These are phyloP conservation scores for Yarrowia sp. DNA, from an alignment of 805 yeast species.

Conservation along the genomic window DNA sequence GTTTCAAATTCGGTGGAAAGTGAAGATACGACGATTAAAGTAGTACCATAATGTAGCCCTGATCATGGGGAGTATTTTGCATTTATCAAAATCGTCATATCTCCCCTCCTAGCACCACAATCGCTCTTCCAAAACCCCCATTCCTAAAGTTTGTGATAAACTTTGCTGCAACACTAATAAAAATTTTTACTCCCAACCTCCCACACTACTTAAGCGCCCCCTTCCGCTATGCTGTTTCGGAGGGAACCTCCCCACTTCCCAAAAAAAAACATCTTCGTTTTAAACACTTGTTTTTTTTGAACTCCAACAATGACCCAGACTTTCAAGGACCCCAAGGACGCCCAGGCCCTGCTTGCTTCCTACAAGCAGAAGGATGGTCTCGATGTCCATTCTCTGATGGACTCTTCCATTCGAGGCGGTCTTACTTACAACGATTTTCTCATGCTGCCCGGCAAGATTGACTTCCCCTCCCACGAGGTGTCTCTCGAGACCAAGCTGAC, in stretches of 20 bases:
- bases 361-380: slow-evolving; percentile 81
- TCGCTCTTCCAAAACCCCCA: not conserved
- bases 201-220: not conserved
- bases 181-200: slow-evolving; percentile 17
- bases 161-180: not conserved
- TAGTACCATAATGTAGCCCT: too few species aligned
- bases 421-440: slow-evolving; percentile 95
- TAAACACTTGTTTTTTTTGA: too few species aligned
- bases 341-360: slow-evolving; percentile 60
- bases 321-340: slow-evolving; percentile 38
- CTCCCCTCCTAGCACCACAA: not conserved
- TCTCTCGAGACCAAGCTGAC: slow-evolving; percentile 82
- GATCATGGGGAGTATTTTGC: not conserved
- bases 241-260: slow-evolving; percentile 23
- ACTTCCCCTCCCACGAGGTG: slow-evolving; percentile 78
- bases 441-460: slow-evolving; percentile 90
- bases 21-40: too few species aligned
- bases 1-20: not conserved
- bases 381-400: slow-evolving; percentile 78
- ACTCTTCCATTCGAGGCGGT: slow-evolving; percentile 88
- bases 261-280: not conserved
- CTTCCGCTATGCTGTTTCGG: slow-evolving; percentile 3
- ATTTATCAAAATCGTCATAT: not conserved
- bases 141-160: not conserved
- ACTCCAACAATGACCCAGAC: slow-evolving; percentile 22